A percentile compares a stretch with the other conserved stretches of the same genome.
phyloP scores from a whole-genome alignment of 2,329 filamentous ascomycete species.

The Colletotrichum simmondsii region DNA sequence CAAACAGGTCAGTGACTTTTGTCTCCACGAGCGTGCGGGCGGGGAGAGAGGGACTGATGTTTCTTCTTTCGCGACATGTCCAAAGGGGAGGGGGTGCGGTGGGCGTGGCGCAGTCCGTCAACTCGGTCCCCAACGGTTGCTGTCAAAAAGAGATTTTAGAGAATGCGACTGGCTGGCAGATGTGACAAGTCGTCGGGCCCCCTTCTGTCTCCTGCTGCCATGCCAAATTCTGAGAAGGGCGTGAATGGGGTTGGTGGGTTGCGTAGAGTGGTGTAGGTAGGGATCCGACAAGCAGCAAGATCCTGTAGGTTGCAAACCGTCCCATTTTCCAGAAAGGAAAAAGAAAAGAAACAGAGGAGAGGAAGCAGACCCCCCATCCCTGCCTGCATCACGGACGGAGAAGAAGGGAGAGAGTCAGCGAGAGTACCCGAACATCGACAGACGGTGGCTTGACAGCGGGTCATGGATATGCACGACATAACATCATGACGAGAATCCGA shows the following conservation, averaged over 20 bases:
- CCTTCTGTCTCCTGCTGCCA: not conserved
- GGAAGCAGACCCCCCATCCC: not conserved
- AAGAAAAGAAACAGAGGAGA: slow-evolving; percentile 2
- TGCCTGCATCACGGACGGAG: slow-evolving; percentile 1
- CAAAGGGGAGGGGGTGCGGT: slow-evolving; percentile 18
- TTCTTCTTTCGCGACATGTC: slow-evolving; percentile 25
- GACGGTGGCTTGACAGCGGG: slow-evolving; percentile 31
- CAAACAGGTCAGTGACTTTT: slow-evolving; percentile 17
- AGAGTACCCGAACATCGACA: slow-evolving; percentile 28
- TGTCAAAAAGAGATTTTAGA: slow-evolving; percentile 19
- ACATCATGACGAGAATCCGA: slow-evolving; percentile 21
- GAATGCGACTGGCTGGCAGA: slow-evolving; percentile 34
- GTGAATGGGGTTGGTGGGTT: not conserved
- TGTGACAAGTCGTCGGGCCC: slow-evolving; percentile 27
- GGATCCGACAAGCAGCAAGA: slow-evolving; percentile 22
- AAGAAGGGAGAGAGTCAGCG: not conserved
- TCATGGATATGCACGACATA: slow-evolving; percentile 27
- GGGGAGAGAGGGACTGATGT: slow-evolving; percentile 23
- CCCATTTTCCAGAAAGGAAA: not conserved
- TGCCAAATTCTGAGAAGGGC: slow-evolving; percentile 22
- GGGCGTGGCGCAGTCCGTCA: slow-evolving; percentile 26
- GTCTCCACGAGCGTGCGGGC: not conserved
- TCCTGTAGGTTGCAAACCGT: slow-evolving; percentile 22
- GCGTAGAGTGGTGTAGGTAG: not conserved
- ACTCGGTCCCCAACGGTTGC: slow-evolving; percentile 20